Percentiles rank a stretch among this genome's conserved stretches.
These are phyloP conservation scores for Nitzschia sp. DNA, from an alignment of 108 stramenopile species.

Conservation along the genomic window DNA sequence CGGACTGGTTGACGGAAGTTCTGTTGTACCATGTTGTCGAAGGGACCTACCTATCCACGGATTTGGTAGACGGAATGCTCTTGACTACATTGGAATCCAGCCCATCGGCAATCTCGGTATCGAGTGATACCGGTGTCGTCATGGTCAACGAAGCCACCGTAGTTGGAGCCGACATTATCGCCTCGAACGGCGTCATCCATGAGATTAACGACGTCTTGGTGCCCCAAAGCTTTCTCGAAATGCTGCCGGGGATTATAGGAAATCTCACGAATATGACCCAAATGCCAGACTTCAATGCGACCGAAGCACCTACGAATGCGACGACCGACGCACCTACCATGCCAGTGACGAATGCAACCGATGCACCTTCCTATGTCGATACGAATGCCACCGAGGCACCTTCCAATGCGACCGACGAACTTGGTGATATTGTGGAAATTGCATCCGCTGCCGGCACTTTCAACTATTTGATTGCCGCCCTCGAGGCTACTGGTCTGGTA, in stretches of 20 bases:
- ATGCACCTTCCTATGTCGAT: not conserved
- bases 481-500: not conserved
- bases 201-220: constrained; percentile 39
- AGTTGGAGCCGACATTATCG: constrained; percentile 24
- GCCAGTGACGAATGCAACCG: not conserved
- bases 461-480: not conserved
- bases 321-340: too few relatives aligned
- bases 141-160: constrained; percentile 17
- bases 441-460: not conserved
- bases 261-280: not conserved
- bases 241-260: not conserved
- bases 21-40: constrained; percentile 23
- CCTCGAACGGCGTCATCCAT: constrained; percentile 50
- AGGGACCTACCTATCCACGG: not conserved
- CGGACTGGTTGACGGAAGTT: not conserved
- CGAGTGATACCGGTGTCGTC: not conserved
- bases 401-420: too few relatives aligned
- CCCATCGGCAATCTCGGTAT: not conserved
- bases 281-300: not conserved
- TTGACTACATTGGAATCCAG: constrained; percentile 9
- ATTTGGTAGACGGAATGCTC: constrained; percentile 1
- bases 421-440: not conserved
- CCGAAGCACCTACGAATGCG: not conserved
- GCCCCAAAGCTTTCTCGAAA: constrained; percentile 10
- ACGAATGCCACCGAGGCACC: not conserved